Percentiles rank a stretch among this genome's conserved stretches.
phyloP scores from a whole-genome alignment of 2,329 filamentous ascomycete species.

The Teratosphaeria nubilosa region DNA sequence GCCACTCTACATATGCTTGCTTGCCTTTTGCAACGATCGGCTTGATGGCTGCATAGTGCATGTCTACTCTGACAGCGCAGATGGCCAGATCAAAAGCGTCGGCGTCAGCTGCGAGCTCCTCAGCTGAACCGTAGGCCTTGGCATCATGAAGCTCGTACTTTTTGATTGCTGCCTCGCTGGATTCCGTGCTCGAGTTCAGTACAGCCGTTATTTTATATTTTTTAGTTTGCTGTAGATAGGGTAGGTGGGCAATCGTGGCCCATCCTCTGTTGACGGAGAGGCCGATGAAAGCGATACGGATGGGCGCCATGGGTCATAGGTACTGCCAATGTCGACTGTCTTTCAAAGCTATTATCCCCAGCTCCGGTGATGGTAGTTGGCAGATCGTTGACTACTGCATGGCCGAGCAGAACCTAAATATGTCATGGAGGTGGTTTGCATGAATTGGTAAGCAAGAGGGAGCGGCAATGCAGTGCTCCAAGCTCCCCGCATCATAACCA shows the following conservation, averaged over 20 bases:
- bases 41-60: constrained; percentile 33
- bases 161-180: constrained; percentile 34
- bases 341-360: neutral
- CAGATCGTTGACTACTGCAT: neutral
- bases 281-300: constrained; percentile 49
- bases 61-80: constrained; percentile 34
- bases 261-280: constrained; percentile 45
- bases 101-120: constrained; percentile 36
- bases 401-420: neutral
- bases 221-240: constrained; percentile 42
- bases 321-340: neutral
- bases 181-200: constrained; percentile 37
- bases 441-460: neutral
- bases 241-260: constrained; percentile 48
- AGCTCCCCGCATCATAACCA: neutral
- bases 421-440: neutral
- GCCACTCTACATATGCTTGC: constrained; percentile 43
- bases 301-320: constrained; percentile 27
- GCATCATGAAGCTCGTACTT: constrained; percentile 28
- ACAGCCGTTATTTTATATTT: constrained; percentile 41
- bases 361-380: neutral
- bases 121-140: constrained; percentile 35
- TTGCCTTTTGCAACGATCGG: constrained; percentile 38
- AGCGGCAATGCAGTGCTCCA: neutral
- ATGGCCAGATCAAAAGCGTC: constrained; percentile 39